These are phyloP conservation scores for Aspergillus diversus DNA, from an alignment of 495 filamentous ascomycete species.

Conservation along the genomic window DNA sequence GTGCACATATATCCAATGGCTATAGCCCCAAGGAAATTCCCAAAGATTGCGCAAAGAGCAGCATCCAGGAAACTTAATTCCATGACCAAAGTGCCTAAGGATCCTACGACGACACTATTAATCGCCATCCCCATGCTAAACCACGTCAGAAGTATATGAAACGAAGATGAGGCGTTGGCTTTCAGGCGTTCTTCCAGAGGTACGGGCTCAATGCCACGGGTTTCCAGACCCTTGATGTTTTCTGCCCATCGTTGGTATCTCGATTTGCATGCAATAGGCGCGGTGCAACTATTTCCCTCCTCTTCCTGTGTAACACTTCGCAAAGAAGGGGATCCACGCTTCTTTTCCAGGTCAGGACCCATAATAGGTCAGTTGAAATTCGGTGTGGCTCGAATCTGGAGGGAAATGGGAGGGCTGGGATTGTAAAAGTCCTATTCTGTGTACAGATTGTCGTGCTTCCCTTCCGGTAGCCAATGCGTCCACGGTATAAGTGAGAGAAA, in stretches of 20 bases:
- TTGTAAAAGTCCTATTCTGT: neutral
- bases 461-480: neutral
- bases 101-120: slow-evolving; percentile 72
- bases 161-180: slow-evolving; percentile 37
- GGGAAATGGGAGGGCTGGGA: neutral
- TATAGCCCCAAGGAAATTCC: slow-evolving; percentile 59
- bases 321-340: slow-evolving; percentile 22
- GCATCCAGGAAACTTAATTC: slow-evolving; percentile 68
- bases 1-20: slow-evolving; percentile 72
- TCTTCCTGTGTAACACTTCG: slow-evolving; percentile 27
- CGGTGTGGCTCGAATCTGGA: neutral
- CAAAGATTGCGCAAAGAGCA: slow-evolving; percentile 66
- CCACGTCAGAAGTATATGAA: slow-evolving; percentile 73
- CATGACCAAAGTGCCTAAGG: slow-evolving; percentile 68
- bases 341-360: slow-evolving; percentile 24
- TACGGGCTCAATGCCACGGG: slow-evolving; percentile 70
- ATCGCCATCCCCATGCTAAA: slow-evolving; percentile 72
- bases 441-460: neutral
- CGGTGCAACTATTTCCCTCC: slow-evolving; percentile 1
- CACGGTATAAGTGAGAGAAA: neutral
- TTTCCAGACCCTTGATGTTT: slow-evolving; percentile 58
- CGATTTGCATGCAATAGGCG: slow-evolving; percentile 15
- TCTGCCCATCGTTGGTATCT: slow-evolving; percentile 39
- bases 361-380: slow-evolving; percentile 14
- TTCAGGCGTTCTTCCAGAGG: slow-evolving; percentile 54